Percentiles rank a stretch among this genome's conserved stretches.
These are phyloP conservation scores for Heliocybe sulcata DNA, from an alignment of 1,284 basidiomycete genomes.

Conservation along the genomic window DNA sequence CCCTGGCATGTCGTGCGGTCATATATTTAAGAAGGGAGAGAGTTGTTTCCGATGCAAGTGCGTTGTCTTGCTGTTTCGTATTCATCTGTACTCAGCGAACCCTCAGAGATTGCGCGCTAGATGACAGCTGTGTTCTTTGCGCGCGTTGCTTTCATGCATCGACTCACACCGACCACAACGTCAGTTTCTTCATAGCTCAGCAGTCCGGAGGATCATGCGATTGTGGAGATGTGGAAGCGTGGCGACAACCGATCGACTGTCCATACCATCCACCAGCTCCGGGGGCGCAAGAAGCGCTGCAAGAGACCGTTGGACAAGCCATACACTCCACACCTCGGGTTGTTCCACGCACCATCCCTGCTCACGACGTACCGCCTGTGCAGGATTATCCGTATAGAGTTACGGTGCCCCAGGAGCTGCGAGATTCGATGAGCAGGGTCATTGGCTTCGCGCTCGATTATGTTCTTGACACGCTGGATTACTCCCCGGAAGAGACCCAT, in stretches of 20 bases:
- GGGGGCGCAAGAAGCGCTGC: conserved; percentile 15
- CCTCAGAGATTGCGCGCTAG: conserved; percentile 79
- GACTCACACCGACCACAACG: conserved; percentile 79
- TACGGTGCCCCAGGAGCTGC: conserved; percentile 54
- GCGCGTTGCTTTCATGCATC: conserved; percentile 82
- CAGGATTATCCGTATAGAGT: conserved; percentile 50
- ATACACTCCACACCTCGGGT: conserved; percentile 20
- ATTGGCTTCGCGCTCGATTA: conserved; percentile 80
- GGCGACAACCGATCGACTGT: conserved; percentile 64
- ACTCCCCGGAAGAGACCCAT: conserved; percentile 73
- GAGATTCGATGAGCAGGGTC: conserved; percentile 65
- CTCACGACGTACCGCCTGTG: conserved; percentile 49
- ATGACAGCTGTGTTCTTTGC: conserved; percentile 86
- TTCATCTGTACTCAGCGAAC: conserved; percentile 2
- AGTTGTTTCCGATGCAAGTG: conserved; percentile 90
- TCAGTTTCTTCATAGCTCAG: conserved; percentile 86
- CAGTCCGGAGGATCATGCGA: conserved; percentile 91
- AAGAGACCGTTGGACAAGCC: conserved; percentile 4
- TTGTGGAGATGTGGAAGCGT: conserved; percentile 86
- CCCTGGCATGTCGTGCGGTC: conserved; percentile 64
- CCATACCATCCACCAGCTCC: conserved; percentile 51
- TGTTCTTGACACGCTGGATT: conserved; percentile 79
- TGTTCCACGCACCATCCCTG: conserved; percentile 26
- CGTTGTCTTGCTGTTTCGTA: conserved; percentile 24
- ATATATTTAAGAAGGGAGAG: conserved; percentile 80